Evolutionary conservation across 331 rosid species (phyloP).

Genomic region (Rosa hybrid): DNA sequence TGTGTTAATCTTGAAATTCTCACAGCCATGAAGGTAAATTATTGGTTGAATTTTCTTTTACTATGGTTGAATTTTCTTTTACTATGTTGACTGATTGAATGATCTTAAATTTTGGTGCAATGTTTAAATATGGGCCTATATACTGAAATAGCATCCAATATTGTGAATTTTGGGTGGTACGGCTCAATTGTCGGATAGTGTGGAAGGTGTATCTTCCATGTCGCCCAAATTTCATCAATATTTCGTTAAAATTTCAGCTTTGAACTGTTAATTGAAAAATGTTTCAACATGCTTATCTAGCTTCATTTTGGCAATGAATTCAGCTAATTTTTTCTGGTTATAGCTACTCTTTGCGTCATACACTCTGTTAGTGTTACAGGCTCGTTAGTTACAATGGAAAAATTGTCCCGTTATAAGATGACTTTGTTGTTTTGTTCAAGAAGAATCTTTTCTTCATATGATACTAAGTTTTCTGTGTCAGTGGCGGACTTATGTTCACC

Average conservation of each 20-base stretch:
- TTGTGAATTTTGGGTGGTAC: neutral
- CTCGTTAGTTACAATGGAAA: neutral
- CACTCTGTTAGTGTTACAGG: neutral
- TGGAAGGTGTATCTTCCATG: constrained; percentile 11
- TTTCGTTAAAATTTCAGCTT: neutral
- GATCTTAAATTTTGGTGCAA: neutral
- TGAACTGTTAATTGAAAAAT: neutral
- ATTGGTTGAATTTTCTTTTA: constrained; percentile 7
- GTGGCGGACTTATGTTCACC: too few relatives aligned
- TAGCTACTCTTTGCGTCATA: neutral
- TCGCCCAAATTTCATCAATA: neutral
- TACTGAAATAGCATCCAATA: neutral
- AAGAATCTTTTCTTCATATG: too few relatives aligned
- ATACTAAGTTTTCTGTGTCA: too few relatives aligned
- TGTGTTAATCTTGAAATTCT: neutral
- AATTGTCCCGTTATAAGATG: neutral
- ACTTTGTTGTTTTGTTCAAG: too few relatives aligned
- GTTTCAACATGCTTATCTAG: neutral
- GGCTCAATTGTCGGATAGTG: neutral
- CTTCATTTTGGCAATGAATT: neutral
- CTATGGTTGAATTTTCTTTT: constrained; percentile 8
- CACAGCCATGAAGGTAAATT: neutral
- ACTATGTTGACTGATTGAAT: neutral
- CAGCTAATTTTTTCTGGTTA: neutral
- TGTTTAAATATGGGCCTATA: neutral